Conservation (phyloP, 108 stramenopile genomes). For the Aurantiochytrium sp. region DNA sequence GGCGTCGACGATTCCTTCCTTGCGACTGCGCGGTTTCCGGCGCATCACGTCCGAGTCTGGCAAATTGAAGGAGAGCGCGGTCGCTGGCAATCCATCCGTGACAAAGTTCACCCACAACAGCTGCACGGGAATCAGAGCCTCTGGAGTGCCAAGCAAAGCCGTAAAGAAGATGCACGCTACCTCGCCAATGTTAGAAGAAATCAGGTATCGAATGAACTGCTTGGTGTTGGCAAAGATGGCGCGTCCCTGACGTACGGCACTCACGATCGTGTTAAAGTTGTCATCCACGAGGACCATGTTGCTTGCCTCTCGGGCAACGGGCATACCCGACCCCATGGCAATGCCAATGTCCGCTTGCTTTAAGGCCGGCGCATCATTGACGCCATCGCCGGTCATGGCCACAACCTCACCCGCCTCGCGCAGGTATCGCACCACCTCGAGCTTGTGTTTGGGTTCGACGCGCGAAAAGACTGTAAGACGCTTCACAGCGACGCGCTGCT, state of each 20-base stretch:
- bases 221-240: conserved; percentile 96
- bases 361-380: conserved; percentile 98
- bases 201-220: conserved; percentile 94
- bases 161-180: conserved; percentile 80
- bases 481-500: conserved; percentile 26
- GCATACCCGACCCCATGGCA: conserved; percentile 86
- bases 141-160: conserved; percentile 73
- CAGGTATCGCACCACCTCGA: conserved; percentile 84
- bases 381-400: conserved; percentile 97
- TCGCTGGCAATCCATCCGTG: conserved; percentile 95
- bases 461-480: conserved; percentile 88
- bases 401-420: conserved; percentile 79
- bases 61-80: conserved; percentile 95
- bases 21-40: conserved; percentile 70
- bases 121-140: conserved; percentile 94
- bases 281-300: conserved; percentile 96
- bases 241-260: conserved; percentile 90
- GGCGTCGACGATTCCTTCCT: conserved; percentile 86
- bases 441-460: conserved; percentile 94
- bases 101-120: conserved; percentile 96
- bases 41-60: conserved; percentile 79
- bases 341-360: conserved; percentile 91
- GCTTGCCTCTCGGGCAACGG: conserved; percentile 91
- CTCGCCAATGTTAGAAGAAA: conserved; percentile 95
- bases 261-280: conserved; percentile 93